phyloP scores from a whole-genome alignment of 371 early-diverging fungal species.

The Mortierella sp. region DNA sequence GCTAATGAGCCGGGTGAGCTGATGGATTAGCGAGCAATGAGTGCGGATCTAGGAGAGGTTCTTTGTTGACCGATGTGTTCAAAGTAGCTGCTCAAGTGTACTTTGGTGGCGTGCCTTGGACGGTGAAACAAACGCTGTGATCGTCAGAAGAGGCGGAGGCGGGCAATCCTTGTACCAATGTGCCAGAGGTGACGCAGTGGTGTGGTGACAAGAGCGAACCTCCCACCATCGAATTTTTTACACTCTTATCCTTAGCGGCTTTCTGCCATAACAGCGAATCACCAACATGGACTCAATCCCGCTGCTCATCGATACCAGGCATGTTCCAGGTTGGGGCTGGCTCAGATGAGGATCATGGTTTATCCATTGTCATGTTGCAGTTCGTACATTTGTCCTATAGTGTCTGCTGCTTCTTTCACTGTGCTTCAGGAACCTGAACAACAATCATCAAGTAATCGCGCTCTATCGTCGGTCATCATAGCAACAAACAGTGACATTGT shows the following conservation, averaged over 20 bases:
- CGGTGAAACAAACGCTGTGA: too few relatives aligned
- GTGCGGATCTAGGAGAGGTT: not conserved
- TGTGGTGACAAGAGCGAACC: too few relatives aligned
- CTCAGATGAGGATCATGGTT: not conserved
- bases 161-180: too few relatives aligned
- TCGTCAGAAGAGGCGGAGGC: too few relatives aligned
- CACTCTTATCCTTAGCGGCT: not conserved
- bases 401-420: not conserved
- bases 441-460: constrained; percentile 91
- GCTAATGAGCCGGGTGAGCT: not conserved
- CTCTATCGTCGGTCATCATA: constrained; percentile 59
- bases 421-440: constrained; percentile 77
- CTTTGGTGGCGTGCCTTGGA: too few relatives aligned
- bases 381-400: too few relatives aligned
- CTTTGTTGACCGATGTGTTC: not conserved
- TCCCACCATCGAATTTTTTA: too few relatives aligned
- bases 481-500: too few relatives aligned
- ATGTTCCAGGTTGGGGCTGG: constrained; percentile 1
- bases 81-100: too few relatives aligned
- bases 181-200: too few relatives aligned
- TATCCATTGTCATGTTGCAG: not conserved
- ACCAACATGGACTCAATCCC: not conserved
- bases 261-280: too few relatives aligned
- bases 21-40: constrained; percentile 1
- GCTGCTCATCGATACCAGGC: not conserved